Percentiles rank a stretch among this genome's conserved stretches.
Conservation (phyloP, 305 asterid genomes). For the Coffea humblotiana region DNA sequence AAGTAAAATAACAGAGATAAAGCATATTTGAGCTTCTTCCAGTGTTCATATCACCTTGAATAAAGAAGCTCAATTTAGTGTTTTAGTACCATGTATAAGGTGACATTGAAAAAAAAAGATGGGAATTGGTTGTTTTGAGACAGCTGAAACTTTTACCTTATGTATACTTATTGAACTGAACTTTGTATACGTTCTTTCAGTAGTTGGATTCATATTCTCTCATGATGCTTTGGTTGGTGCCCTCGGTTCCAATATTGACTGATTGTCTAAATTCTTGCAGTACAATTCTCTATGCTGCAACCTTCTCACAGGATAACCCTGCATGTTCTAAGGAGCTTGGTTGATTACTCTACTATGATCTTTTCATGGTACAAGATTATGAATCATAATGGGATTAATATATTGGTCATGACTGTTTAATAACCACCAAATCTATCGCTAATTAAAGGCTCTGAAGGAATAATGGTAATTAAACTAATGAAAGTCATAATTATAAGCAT, state of each 20-base stretch:
- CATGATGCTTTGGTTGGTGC: not conserved
- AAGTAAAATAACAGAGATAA: conserved; percentile 7
- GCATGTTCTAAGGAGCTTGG: too few species aligned
- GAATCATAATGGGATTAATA: too few species aligned
- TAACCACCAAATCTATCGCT: not conserved
- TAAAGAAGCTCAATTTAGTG: conserved; percentile 17
- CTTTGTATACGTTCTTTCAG: not conserved
- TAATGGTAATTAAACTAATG: too few species aligned
- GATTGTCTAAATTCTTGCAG: not conserved
- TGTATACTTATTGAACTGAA: too few species aligned
- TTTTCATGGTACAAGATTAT: too few species aligned
- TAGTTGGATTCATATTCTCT: not conserved
- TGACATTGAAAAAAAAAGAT: not conserved
- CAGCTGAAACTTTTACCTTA: not conserved
- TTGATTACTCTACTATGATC: too few species aligned
- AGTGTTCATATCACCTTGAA: conserved; percentile 5
- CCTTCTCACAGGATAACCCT: too few species aligned
- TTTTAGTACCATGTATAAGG: not conserved
- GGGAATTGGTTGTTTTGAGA: not conserved
- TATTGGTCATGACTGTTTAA: not conserved
- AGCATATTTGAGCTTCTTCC: conserved; percentile 7
- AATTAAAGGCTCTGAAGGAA: not conserved
- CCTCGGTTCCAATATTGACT: not conserved
- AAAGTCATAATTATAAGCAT: too few species aligned
- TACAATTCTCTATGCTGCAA: too few species aligned